Conservation (phyloP, 129 eudicot species). For the Flaveria brownii region DNA sequence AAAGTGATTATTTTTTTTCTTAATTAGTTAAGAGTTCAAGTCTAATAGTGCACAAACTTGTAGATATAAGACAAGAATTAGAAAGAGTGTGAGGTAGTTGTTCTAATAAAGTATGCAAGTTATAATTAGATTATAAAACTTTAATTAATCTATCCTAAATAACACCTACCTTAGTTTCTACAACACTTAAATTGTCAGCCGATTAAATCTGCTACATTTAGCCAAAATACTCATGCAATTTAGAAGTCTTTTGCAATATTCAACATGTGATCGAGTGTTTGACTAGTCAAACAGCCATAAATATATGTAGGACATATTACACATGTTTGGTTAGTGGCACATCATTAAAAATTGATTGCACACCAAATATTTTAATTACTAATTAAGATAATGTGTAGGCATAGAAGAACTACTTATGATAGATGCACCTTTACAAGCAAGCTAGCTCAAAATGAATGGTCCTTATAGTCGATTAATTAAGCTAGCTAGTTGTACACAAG, state of each 20-base stretch:
- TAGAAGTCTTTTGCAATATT: background rate
- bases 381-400: conserved; percentile 22
- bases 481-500: conserved; percentile 35
- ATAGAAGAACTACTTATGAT: conserved; percentile 11
- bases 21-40: no score
- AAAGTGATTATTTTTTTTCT: no score
- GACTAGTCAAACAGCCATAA: conserved; percentile 7
- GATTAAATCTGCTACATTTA: background rate
- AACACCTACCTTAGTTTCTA: no score
- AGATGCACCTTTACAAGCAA: conserved; percentile 43
- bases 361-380: conserved; percentile 19
- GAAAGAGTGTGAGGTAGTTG: no score
- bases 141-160: no score
- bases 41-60: no score
- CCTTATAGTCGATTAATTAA: conserved; percentile 20
- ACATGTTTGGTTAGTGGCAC: conserved; percentile 32
- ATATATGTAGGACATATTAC: background rate
- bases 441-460: conserved; percentile 39
- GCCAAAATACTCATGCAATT: background rate
- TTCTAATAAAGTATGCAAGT: no score
- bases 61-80: no score
- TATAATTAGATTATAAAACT: no score
- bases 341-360: conserved; percentile 30
- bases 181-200: background rate
- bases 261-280: background rate